Evolutionary conservation across 352 stramenopile species (phyloP).

Genomic region (Globisporangium emineosum): DNA sequence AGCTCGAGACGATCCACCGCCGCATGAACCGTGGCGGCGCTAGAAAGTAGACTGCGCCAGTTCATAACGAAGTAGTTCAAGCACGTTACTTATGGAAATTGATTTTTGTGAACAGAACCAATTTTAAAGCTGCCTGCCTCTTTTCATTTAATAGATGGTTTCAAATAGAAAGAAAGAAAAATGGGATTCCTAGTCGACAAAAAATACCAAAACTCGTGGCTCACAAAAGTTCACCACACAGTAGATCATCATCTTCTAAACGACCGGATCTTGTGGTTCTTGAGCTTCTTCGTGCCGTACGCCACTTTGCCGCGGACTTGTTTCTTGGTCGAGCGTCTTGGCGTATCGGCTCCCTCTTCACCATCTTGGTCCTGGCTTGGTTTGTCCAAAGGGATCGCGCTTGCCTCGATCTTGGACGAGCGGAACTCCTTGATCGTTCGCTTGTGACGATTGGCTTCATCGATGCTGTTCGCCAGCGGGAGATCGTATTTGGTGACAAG

Average conservation of each 20-base stretch:
- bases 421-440: conserved; percentile 58
- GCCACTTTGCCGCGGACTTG: conserved; percentile 17
- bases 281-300: conserved; percentile 56
- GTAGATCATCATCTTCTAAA: conserved; percentile 13
- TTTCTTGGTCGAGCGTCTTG: conserved; percentile 11
- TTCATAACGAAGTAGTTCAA: neutral
- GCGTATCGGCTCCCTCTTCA: neutral
- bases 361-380: neutral
- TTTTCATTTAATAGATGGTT: conserved; percentile 20
- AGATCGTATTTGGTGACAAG: conserved; percentile 77
- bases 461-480: conserved; percentile 53
- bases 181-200: neutral
- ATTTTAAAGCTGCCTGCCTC: conserved; percentile 2
- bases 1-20: conserved; percentile 90
- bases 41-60: conserved; percentile 10
- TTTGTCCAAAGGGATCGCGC: conserved; percentile 19
- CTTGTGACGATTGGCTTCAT: conserved; percentile 59
- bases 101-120: neutral
- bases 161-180: conserved; percentile 7
- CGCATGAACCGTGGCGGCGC: conserved; percentile 35
- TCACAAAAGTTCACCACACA: neutral
- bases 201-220: neutral
- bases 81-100: conserved; percentile 6
- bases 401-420: conserved; percentile 13
- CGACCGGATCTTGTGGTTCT: conserved; percentile 52